These are phyloP conservation scores for Lactarius tabidus DNA, from an alignment of 768 basidiomycete genomes.

Conservation along the genomic window DNA sequence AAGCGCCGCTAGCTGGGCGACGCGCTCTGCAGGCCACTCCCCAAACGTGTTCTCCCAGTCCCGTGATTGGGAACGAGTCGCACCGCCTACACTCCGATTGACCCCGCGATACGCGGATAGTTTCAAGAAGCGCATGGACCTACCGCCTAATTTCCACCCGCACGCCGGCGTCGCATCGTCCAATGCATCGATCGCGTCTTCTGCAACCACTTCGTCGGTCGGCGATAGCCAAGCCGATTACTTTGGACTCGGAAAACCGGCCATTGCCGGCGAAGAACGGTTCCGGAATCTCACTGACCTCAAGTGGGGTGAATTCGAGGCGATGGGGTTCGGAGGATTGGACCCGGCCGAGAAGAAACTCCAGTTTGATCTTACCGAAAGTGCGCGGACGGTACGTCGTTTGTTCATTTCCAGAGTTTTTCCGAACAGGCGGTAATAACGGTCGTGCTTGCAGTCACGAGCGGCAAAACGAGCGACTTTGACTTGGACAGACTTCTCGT, in stretches of 20 bases:
- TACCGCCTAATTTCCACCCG: slow-evolving; percentile 59
- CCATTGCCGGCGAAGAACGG: slow-evolving; percentile 52
- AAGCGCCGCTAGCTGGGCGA: slow-evolving; percentile 49
- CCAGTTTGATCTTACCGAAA: slow-evolving; percentile 90
- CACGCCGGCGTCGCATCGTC: slow-evolving; percentile 33
- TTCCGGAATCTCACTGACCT: slow-evolving; percentile 81
- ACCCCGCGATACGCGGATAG: slow-evolving; percentile 67
- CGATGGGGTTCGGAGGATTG: slow-evolving; percentile 66
- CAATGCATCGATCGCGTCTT: slow-evolving; percentile 32
- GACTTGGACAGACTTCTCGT: slow-evolving; percentile 87
- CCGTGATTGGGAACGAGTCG: slow-evolving; percentile 76
- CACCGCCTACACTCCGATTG: slow-evolving; percentile 55
- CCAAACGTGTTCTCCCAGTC: slow-evolving; percentile 50
- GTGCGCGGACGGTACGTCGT: slow-evolving; percentile 61
- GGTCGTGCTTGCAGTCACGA: slow-evolving; percentile 28
- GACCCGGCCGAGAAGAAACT: slow-evolving; percentile 62
- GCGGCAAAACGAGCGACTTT: slow-evolving; percentile 76
- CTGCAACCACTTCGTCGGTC: slow-evolving; percentile 23
- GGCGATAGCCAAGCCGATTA: slow-evolving; percentile 29
- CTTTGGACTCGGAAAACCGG: slow-evolving; percentile 31
- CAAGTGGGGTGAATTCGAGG: slow-evolving; percentile 91
- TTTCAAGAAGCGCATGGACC: slow-evolving; percentile 73
- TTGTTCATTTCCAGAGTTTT: slow-evolving; percentile 23
- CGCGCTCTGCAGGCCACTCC: slow-evolving; percentile 33
- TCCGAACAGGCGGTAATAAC: not conserved